Evolutionary conservation across 2,329 filamentous ascomycete genomes (phyloP), one percentile per base, ranked within the genome.

Genomic region (Sarocladiaceae sp.): DNA sequence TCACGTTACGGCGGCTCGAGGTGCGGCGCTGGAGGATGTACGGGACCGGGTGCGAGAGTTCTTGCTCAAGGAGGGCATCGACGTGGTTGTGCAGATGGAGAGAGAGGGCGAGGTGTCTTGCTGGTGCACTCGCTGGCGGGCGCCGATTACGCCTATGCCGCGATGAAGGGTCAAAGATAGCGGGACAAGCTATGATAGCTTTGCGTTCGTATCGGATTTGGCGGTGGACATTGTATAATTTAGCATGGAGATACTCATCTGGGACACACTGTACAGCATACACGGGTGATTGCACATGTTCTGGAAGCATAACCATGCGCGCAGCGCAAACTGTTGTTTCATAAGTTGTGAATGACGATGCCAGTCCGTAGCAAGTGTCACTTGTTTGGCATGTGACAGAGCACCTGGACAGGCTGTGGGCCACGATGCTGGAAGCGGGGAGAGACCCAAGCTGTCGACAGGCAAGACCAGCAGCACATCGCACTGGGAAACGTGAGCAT

Each of bases 61-160:
- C 59, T 74, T 96, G 20, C 71, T 77, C 7, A 80, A 81, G 50
- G 80, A 87, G 57, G 82, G 84, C 37, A 87, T 97, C 70, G 86
- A 96, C 61, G 82, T 91, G 12, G 84, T 95, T 23, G 80, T 97
- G 4, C 93, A 97, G 68, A 88, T 96, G 1, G 93, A 97, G 69
- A 76, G 86, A 44, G 90, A 96, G 62, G 89, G 88, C 0, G 90
- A 96, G 53, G 64, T 66, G 36, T 74, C 71, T 18, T 86, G 82
- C 59, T 86, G 83, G 82, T 86, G 83, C 58, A 59, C 57, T 15
- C 61, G 67, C 31, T 63, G 62, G 47, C 64, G 67, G 40, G 58
- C 64, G 52, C 64, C 68, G 29, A 58, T 57, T 36, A 62, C 66
- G 35, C 58, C 69, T 40, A 70, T 69, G 62, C 58, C 64, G 42